Base-by-base conservation (phyloP, 2,329 filamentous ascomycete genomes). In the Nothopassalora personata region DNA sequence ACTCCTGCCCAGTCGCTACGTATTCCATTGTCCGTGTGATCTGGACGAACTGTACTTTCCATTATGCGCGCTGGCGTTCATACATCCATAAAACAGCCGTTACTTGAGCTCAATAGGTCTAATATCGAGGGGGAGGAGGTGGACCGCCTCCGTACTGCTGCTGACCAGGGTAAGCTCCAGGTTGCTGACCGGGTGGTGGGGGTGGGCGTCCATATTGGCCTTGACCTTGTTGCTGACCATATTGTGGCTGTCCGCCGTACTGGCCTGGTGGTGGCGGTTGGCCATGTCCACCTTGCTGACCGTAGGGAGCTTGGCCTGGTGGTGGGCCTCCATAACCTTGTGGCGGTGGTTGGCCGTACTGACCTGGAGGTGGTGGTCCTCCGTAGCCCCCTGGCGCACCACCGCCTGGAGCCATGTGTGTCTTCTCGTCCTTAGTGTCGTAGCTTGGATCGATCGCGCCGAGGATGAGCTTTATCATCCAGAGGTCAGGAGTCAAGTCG, bases 401-500 rank as follows among this genome's bases (percentile, higher is more conserved):
- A 34, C 71, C 71, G 33, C 67, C 66, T 8, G 60, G 59, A 23
- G 64, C 62, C 66, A 70, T 67, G 59, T 62, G 55, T 2, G 65
- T 54, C 71, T 84, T 83, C 72, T 87, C 85, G 63, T 87, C 85
- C 71, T 87, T 85, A 66, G 78, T 80, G 64, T 87, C 85, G 65
- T 87, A 87, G 19, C 82, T 84, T 27, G 80, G 77, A 67, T 88
- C 86, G 68, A 88, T 86, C 39, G 84, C 81, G 60, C 86, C 86
- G 28, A 88, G 81, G 53, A 88, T 82, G 59, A 88, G 78, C 73
- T 88, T 88, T 63, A 85, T 79, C 66, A 86, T 78, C 85, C 85
- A 87, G 55, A 86, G 79, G 65, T 87, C 84, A 9, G 84, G 83
- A 4, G 84, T 86, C 45, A 87, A 74, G 64, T 86, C 79, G 30